Evolutionary conservation across 2,329 filamentous ascomycete species (phyloP).

Genomic region (Phyllosticta citribraziliensis): DNA sequence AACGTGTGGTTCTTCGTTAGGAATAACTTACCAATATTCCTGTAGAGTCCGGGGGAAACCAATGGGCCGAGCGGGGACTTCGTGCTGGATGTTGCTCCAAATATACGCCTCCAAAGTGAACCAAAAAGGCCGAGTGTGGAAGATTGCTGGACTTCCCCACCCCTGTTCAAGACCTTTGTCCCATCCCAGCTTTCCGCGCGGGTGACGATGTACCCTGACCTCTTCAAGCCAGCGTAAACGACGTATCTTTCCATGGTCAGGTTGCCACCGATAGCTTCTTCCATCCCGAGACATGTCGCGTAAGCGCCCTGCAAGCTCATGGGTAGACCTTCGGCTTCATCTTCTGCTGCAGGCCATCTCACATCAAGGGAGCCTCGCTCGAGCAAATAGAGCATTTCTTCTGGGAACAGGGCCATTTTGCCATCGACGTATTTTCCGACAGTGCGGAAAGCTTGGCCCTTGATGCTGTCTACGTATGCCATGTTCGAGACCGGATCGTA

Average conservation of each 20-base stretch:
- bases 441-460: slow-evolving; percentile 62
- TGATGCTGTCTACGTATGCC: slow-evolving; percentile 59
- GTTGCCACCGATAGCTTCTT: slow-evolving; percentile 41
- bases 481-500: slow-evolving; percentile 58
- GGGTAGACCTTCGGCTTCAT: slow-evolving; percentile 50
- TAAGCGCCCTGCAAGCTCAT: slow-evolving; percentile 90
- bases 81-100: background rate
- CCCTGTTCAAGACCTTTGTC: slow-evolving; percentile 12
- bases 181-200: slow-evolving; percentile 50
- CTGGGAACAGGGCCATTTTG: slow-evolving; percentile 74
- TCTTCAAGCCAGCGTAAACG: slow-evolving; percentile 76
- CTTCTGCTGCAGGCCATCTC: slow-evolving; percentile 57
- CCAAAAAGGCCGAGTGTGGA: background rate
- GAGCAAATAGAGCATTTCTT: slow-evolving; percentile 82
- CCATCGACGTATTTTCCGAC: slow-evolving; percentile 50
- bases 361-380: slow-evolving; percentile 83
- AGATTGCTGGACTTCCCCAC: background rate
- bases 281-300: slow-evolving; percentile 66
- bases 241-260: slow-evolving; percentile 70
- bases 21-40: slow-evolving; percentile 41
- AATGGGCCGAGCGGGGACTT: slow-evolving; percentile 33
- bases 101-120: background rate
- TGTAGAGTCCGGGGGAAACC: slow-evolving; percentile 43
- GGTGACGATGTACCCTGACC: slow-evolving; percentile 71
- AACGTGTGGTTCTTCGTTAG: slow-evolving; percentile 23